Evolutionary conservation across 2,329 filamentous ascomycete species (phyloP).

Genomic region (Fusarium sp.): DNA sequence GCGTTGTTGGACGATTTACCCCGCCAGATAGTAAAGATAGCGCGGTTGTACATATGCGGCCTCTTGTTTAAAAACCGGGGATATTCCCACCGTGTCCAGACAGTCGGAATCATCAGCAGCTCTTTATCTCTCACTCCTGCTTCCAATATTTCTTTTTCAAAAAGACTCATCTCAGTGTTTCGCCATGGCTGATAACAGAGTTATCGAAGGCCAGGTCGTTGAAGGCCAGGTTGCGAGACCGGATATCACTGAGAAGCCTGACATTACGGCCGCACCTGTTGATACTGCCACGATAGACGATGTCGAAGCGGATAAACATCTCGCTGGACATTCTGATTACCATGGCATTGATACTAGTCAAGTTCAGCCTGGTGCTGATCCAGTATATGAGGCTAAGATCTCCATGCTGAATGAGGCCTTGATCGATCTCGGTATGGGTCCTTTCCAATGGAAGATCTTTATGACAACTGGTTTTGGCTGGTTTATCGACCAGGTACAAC

Average conservation of each 20-base stretch:
- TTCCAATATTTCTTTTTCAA: background rate
- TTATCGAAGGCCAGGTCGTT: background rate
- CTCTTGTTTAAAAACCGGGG: background rate
- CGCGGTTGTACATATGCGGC: background rate
- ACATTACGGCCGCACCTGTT: background rate
- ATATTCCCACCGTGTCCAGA: background rate
- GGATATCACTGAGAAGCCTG: background rate
- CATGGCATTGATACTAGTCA: constrained; percentile 42
- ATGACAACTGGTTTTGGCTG: constrained; percentile 48
- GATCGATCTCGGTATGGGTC: constrained; percentile 46
- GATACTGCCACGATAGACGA: background rate
- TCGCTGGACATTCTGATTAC: constrained; percentile 12
- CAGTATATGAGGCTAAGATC: constrained; percentile 43
- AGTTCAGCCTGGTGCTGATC: constrained; percentile 28
- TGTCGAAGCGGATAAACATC: background rate
- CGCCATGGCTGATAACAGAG: background rate
- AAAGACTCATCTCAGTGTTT: no score
- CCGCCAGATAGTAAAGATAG: background rate
- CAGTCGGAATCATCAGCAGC: background rate
- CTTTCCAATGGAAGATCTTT: constrained; percentile 38
- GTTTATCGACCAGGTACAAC: constrained; percentile 35
- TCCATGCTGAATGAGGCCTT: constrained; percentile 47
- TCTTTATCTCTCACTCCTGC: background rate
- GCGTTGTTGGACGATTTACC: background rate
- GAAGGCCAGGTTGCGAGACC: background rate